Conservation (phyloP, 257 asterid genomes). For the Knoxia roxburghii region DNA sequence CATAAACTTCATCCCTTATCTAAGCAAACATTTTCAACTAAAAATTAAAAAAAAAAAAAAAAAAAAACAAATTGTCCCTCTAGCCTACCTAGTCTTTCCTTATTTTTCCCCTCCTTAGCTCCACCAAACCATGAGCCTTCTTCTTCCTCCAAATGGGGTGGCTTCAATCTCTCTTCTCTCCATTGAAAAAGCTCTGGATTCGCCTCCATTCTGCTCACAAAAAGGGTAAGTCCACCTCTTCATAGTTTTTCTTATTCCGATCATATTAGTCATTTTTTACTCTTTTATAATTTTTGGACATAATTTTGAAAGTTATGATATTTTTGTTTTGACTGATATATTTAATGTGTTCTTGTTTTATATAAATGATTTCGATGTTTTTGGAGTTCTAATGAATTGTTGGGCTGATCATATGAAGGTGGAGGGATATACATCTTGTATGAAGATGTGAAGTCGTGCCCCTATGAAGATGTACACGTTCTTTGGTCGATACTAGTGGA, state of each 20-base stretch:
- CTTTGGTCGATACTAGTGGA: conserved; percentile 92
- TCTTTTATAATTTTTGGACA: no score
- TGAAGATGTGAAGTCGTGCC: conserved; percentile 95
- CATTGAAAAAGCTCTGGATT: conserved; percentile 82
- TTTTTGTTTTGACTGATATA: no score
- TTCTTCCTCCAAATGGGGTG: conserved; percentile 67
- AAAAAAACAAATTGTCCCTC: no score
- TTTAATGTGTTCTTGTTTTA: background rate
- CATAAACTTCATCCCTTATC: conserved; percentile 82
- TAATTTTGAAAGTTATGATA: no score
- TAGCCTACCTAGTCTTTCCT: conserved; percentile 14
- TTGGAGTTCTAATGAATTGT: no score
- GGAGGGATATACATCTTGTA: conserved; percentile 87
- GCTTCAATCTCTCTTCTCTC: conserved; percentile 90
- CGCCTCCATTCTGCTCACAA: conserved; percentile 63
- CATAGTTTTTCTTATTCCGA: no score
- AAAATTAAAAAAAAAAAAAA: no score
- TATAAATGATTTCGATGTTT: conserved; percentile 4
- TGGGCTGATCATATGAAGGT: conserved; percentile 32
- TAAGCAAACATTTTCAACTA: conserved; percentile 53
- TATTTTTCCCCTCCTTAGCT: conserved; percentile 23
- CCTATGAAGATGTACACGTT: conserved; percentile 87
- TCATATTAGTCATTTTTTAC: no score
- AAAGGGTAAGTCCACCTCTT: conserved; percentile 58
- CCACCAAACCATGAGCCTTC: conserved; percentile 44